A percentile compares a stretch with the other conserved stretches of the same genome.
These are phyloP conservation scores for Glomus cerebriforme DNA, from an alignment of 192 early-diverging fungal genomes.

Conservation along the genomic window DNA sequence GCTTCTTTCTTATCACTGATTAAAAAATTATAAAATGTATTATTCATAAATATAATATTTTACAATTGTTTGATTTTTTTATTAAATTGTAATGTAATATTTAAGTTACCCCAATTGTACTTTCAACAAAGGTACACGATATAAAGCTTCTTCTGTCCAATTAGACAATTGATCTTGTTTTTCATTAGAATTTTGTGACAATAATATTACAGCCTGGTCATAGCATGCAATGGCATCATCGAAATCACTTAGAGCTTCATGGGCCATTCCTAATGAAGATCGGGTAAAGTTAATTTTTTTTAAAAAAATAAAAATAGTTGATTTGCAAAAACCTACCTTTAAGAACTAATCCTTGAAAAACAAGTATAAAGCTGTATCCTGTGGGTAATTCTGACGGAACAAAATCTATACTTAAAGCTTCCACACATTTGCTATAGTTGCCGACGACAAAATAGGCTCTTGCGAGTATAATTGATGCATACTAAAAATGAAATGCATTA, in stretches of 20 bases:
- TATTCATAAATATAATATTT: no score
- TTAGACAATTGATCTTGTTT: constrained; percentile 55
- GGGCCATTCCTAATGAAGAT: constrained; percentile 46
- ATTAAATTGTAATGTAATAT: neutral
- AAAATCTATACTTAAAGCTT: constrained; percentile 41
- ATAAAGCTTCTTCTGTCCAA: constrained; percentile 73
- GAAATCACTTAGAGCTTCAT: constrained; percentile 49
- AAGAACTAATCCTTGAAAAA: constrained; percentile 58
- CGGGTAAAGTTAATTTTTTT: no score
- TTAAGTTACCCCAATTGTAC: constrained; percentile 42
- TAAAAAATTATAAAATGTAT: constrained; percentile 13
- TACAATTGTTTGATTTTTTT: no score
- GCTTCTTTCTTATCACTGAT: constrained; percentile 13
- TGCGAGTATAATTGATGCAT: constrained; percentile 57
- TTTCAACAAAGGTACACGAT: constrained; percentile 59
- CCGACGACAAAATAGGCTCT: constrained; percentile 58
- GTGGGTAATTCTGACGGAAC: constrained; percentile 37
- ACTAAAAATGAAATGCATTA: constrained; percentile 29
- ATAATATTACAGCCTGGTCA: constrained; percentile 45
- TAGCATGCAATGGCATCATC: constrained; percentile 52
- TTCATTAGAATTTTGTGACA: constrained; percentile 46
- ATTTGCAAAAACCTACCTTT: constrained; percentile 45
- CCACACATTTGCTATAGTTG: constrained; percentile 48
- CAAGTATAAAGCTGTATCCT: constrained; percentile 63
- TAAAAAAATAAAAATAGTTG: neutral